Conservation (phyloP, 139 green algal species). For the Coelastrella sp. region DNA sequence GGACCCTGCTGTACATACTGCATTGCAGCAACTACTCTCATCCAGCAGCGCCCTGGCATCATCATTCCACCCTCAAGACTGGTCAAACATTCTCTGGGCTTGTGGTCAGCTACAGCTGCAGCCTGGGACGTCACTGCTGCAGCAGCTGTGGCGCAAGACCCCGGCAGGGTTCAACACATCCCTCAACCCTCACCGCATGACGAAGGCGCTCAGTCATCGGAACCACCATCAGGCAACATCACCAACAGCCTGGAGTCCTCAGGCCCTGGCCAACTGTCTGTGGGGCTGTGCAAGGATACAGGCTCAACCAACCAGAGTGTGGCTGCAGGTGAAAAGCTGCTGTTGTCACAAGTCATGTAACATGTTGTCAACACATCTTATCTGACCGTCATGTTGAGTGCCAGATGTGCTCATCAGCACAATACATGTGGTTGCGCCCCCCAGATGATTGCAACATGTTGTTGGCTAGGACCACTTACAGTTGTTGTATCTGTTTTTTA, state of each 20-base stretch:
- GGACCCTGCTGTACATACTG: too few relatives aligned
- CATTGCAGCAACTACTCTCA: background rate
- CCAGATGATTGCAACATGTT: too few relatives aligned
- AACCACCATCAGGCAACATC: background rate
- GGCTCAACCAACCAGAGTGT: background rate
- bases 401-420: too few relatives aligned
- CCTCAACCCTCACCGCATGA: slow-evolving; percentile 14
- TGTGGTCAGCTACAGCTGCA: background rate
- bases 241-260: slow-evolving; percentile 25
- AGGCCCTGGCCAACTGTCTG: slow-evolving; percentile 5
- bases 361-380: too few relatives aligned
- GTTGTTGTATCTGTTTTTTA: too few relatives aligned
- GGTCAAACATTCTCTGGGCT: slow-evolving; percentile 11
- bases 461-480: too few relatives aligned
- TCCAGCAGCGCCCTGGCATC: background rate
- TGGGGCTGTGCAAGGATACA: slow-evolving; percentile 15
- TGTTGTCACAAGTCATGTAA: background rate
- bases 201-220: too few relatives aligned
- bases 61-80: background rate
- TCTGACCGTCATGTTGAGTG: too few relatives aligned
- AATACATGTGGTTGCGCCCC: too few relatives aligned
- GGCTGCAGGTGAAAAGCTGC: slow-evolving; percentile 23
- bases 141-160: slow-evolving; percentile 31
- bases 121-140: background rate
- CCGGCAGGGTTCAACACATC: slow-evolving; percentile 38